phyloP scores from a whole-genome alignment of 2,329 filamentous ascomycete species.

The Fusarium redolens region DNA sequence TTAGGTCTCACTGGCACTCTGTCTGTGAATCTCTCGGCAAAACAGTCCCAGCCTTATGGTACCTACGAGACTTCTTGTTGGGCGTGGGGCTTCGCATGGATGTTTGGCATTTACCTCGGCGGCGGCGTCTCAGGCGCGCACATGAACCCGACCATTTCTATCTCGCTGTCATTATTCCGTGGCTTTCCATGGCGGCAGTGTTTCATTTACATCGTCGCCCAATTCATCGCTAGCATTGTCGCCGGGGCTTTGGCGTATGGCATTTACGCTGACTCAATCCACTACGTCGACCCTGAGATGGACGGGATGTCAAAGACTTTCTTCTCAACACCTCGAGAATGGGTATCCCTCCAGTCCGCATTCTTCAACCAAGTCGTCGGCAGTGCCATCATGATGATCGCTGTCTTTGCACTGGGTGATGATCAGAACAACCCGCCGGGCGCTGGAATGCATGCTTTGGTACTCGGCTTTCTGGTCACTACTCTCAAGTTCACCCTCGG shows the following conservation, averaged over 20 bases:
- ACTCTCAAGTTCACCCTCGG: constrained; percentile 52
- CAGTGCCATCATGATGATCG: constrained; percentile 51
- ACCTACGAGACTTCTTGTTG: constrained; percentile 40
- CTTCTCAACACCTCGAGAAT: constrained; percentile 47
- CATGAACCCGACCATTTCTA: constrained; percentile 52
- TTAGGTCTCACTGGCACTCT: constrained; percentile 33
- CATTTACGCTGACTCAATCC: constrained; percentile 21
- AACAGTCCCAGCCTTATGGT: constrained; percentile 24
- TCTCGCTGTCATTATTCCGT: constrained; percentile 50
- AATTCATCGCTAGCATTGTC: constrained; percentile 13
- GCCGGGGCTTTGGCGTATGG: constrained; percentile 19
- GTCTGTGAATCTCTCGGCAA: constrained; percentile 29
- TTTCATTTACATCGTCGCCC: constrained; percentile 2
- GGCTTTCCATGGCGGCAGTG: constrained; percentile 53
- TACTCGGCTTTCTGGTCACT: constrained; percentile 51
- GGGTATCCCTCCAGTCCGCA: constrained; percentile 42
- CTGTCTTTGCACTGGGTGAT: constrained; percentile 52
- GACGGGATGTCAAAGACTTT: constrained; percentile 47
- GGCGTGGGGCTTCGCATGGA: constrained; percentile 43
- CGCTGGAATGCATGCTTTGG: constrained; percentile 52
- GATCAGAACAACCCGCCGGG: constrained; percentile 53
- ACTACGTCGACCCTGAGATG: constrained; percentile 47
- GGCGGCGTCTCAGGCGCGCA: constrained; percentile 47
- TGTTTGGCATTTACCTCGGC: constrained; percentile 41
- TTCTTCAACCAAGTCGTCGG: constrained; percentile 52